These are phyloP conservation scores for Botrytis aclada DNA, from an alignment of 2,329 filamentous ascomycete species.

Conservation along the genomic window DNA sequence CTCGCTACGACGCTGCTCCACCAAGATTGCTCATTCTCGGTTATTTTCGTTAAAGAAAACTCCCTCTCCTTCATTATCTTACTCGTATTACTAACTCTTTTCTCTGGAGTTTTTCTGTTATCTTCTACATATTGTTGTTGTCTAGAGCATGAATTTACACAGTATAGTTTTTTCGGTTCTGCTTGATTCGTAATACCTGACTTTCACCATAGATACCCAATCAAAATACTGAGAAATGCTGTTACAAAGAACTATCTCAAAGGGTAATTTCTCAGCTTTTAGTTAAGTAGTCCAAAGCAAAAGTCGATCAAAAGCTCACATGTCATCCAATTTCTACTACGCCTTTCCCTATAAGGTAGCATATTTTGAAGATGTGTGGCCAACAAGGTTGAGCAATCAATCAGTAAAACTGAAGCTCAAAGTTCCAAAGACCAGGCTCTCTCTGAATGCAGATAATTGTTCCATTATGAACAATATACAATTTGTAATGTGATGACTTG, in stretches of 20 bases:
- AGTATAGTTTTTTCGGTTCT: background rate
- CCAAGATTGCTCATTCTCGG: background rate
- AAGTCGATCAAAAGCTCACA: no score
- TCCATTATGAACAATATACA: background rate
- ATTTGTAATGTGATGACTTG: background rate
- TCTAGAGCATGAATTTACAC: background rate
- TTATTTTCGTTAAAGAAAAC: background rate
- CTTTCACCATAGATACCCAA: background rate
- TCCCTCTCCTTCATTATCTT: background rate
- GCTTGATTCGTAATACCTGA: background rate
- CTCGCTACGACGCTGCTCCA: background rate
- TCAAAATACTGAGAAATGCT: background rate
- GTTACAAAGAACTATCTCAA: background rate
- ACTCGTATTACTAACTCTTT: accelerated
- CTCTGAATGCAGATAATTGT: background rate
- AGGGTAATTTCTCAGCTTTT: background rate
- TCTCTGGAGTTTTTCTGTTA: accelerated
- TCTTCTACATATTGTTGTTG: background rate
- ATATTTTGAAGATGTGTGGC: background rate
- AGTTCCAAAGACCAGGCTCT: background rate
- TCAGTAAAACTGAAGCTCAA: background rate
- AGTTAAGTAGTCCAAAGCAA: no score
- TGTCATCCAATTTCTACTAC: no score
- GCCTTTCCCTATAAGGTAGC: no score
- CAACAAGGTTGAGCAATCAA: background rate